A percentile compares a stretch with the other conserved stretches of the same genome.
Conservation (phyloP, 331 rosid species). For the Rhamnella rubrinervis region DNA sequence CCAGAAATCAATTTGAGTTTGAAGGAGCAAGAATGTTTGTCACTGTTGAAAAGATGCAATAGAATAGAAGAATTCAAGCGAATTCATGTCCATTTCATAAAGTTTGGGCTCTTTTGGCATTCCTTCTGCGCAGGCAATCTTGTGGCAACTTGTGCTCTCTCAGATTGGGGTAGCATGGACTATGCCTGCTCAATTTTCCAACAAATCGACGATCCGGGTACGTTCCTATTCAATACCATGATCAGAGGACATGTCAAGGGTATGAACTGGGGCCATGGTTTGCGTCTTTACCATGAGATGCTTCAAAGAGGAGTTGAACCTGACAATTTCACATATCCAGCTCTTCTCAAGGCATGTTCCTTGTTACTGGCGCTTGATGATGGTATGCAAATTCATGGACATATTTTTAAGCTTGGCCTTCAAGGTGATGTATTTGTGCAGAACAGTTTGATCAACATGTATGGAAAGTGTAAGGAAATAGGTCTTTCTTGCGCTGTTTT, state of each 20-base stretch:
- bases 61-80: slow-evolving; percentile 66
- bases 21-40: slow-evolving; percentile 57
- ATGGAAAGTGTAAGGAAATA: slow-evolving; percentile 56
- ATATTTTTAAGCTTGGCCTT: slow-evolving; percentile 56
- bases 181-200: slow-evolving; percentile 78
- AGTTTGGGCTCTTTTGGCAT: slow-evolving; percentile 58
- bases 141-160: slow-evolving; percentile 62
- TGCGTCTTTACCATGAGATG: slow-evolving; percentile 57
- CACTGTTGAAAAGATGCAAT: slow-evolving; percentile 61
- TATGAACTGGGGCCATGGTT: slow-evolving; percentile 47
- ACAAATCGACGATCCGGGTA: slow-evolving; percentile 60
- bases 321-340: slow-evolving; percentile 69
- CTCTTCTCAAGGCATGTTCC: slow-evolving; percentile 73
- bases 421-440: slow-evolving; percentile 67
- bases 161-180: slow-evolving; percentile 86
- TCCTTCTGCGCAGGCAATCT: slow-evolving; percentile 65
- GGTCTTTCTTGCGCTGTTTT: slow-evolving; percentile 48
- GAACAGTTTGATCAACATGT: slow-evolving; percentile 81
- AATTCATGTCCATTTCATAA: slow-evolving; percentile 65
- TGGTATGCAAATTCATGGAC: slow-evolving; percentile 70
- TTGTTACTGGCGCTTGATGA: slow-evolving; percentile 40
- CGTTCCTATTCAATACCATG: slow-evolving; percentile 69
- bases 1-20: slow-evolving; percentile 41
- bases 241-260: slow-evolving; percentile 62
- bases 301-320: slow-evolving; percentile 58